Base-by-base conservation (phyloP, 176 grass and related monocot species). In the Aegilops speltoides region DNA sequence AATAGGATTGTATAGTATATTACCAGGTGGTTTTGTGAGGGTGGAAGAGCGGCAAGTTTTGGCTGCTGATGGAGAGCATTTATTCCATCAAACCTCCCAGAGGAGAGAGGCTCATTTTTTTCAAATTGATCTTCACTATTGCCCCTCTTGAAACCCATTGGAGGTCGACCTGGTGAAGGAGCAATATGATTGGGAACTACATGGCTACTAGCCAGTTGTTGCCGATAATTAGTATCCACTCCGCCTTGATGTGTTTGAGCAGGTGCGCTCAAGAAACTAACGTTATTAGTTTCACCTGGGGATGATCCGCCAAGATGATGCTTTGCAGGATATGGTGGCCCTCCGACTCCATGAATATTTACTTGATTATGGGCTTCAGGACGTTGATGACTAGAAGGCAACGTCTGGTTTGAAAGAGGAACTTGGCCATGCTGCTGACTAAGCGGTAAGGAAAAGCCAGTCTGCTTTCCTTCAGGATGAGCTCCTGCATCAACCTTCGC, bases 41-140 rank as follows among this genome's bases (percentile, higher is more conserved):
- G 54, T 24, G 93, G 93, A 28, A 95, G 72, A 85, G 90, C 76
- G 70, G 94, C 89, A 67, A 90, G 83, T 83, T 94, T 99, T 82
- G 97, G 94, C 71, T 94, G 94, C 80, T 90, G 89, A 32, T 85
- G 84, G 22, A 79, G 82, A 82, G 78, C 85, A 82, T 89, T 90
- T 84, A 85, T 65, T 71, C 87, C 91, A 85, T 93, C 89, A 84
- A 93, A 75, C 78, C 89, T 93, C 57, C 77, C 68, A 85, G 82
- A 83, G 46, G 88, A 74, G 84, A 86, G 86, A 90, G 66, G 32
- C 25, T 88, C 84, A 37, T 86, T 88, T 85, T 73, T 93, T 95
- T 89, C 91, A 78, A 80, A 85, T 43, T 77, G 89, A 66, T 87
- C 91, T 45, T 92, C 96, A 73, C 34, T 86, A 67, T 78, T 89